phyloP scores from a whole-genome alignment of 1,284 basidiomycete species.

The Thelephora terrestris region DNA sequence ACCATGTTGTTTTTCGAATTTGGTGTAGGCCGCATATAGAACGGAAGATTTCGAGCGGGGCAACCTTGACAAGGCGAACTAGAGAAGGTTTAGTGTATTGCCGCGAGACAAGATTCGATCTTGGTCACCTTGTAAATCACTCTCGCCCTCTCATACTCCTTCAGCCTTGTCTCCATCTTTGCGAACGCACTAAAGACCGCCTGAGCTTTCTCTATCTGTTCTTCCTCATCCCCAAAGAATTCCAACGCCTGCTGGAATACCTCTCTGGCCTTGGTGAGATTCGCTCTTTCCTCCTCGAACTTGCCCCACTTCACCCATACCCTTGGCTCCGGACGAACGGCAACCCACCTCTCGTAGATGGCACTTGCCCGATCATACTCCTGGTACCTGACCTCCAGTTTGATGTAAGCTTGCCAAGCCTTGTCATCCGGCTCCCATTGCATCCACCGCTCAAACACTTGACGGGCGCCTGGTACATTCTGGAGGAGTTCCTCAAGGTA shows the following conservation, averaged over 20 bases:
- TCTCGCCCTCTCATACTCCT: conserved; percentile 88
- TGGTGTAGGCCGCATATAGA: conserved; percentile 81
- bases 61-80: conserved; percentile 85
- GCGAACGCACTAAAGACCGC: conserved; percentile 89
- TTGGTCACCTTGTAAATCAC: conserved; percentile 82
- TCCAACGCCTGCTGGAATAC: conserved; percentile 92
- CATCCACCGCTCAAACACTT: conserved; percentile 97
- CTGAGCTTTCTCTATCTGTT: conserved; percentile 91
- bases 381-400: conserved; percentile 85
- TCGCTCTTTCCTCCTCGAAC: conserved; percentile 84
- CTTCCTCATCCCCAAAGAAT: conserved; percentile 91
- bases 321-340: conserved; percentile 80
- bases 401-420: conserved; percentile 94
- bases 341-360: conserved; percentile 92
- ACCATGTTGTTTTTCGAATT: conserved; percentile 94
- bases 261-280: conserved; percentile 79
- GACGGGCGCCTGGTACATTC: conserved; percentile 85
- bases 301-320: conserved; percentile 94
- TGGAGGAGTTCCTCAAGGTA: conserved; percentile 92
- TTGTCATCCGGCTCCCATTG: conserved; percentile 97
- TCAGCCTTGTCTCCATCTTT: conserved; percentile 89
- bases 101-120: conserved; percentile 5
- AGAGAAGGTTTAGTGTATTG: conserved; percentile 4
- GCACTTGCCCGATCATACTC: conserved; percentile 83
- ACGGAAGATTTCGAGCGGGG: conserved; percentile 79